A percentile compares a stretch with the other conserved stretches of the same genome.
phyloP scores from a whole-genome alignment of 148 eudicot species.

The Nyssa sinensis region DNA sequence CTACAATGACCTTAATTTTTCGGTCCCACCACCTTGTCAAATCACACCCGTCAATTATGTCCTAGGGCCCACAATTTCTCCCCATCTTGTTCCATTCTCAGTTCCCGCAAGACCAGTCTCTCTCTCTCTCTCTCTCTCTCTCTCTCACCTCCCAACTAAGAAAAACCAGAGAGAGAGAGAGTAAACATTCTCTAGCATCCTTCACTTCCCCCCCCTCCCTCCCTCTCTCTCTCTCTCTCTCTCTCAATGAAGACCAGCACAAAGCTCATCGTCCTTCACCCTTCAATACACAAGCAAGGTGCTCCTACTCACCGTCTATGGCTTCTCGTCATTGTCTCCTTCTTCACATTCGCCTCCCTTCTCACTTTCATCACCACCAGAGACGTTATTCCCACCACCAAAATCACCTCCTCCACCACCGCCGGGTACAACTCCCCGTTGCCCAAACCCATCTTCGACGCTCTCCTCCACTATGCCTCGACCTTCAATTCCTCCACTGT shows the following conservation, averaged over 20 bases:
- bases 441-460: slow-evolving; percentile 32
- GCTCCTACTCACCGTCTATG: slow-evolving; percentile 31
- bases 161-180: neutral
- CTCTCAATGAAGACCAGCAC: slow-evolving; percentile 49
- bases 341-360: slow-evolving; percentile 37
- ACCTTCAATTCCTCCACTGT: slow-evolving; percentile 24
- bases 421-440: slow-evolving; percentile 10
- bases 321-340: slow-evolving; percentile 33
- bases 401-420: neutral
- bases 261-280: slow-evolving; percentile 59
- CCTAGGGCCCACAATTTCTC: no score
- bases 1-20: no score
- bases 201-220: neutral
- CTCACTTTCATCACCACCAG: slow-evolving; percentile 36
- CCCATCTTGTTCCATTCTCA: no score
- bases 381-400: slow-evolving; percentile 18
- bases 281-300: slow-evolving; percentile 40
- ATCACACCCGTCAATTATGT: no score
- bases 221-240: slow-evolving; percentile 7
- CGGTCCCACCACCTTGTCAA: no score
- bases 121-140: no score
- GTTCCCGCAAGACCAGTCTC: no score
- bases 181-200: neutral
- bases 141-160: neutral
- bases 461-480: slow-evolving; percentile 63